phyloP scores from a whole-genome alignment of 2,329 filamentous ascomycete species.

The Aspergillus ustus region DNA sequence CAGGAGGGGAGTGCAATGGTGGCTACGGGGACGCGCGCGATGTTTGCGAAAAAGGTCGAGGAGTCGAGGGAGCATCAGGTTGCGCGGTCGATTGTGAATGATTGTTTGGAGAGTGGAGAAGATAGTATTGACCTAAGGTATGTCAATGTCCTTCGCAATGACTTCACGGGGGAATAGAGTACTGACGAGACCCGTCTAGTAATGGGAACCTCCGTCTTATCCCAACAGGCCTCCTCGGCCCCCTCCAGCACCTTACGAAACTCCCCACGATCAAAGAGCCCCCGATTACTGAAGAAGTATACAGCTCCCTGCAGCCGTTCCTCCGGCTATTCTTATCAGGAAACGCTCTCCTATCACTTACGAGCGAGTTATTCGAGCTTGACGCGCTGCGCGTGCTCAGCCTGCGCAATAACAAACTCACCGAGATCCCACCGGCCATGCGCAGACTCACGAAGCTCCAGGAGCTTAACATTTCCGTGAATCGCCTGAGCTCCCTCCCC shows the following conservation, averaged over 20 bases:
- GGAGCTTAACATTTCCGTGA: conserved; percentile 52
- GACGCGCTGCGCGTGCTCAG: conserved; percentile 48
- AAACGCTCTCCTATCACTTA: conserved; percentile 44
- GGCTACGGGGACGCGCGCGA: conserved; percentile 9
- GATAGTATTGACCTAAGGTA: conserved; percentile 53
- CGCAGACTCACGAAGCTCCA: conserved; percentile 46
- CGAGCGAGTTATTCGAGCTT: conserved; percentile 49
- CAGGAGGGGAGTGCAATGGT: not conserved
- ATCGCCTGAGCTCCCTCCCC: conserved; percentile 48
- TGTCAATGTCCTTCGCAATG: conserved; percentile 15
- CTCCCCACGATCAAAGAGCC: conserved; percentile 38
- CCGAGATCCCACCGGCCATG: conserved; percentile 47
- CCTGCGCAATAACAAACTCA: conserved; percentile 52
- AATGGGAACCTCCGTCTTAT: conserved; percentile 37
- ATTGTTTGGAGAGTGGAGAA: conserved; percentile 49
- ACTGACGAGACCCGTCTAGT: conserved; percentile 26
- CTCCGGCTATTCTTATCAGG: conserved; percentile 50
- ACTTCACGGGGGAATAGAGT: not conserved
- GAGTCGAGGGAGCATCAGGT: conserved; percentile 43
- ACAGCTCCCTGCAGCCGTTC: conserved; percentile 46
- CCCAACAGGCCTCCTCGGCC: conserved; percentile 39
- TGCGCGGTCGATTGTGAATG: conserved; percentile 43
- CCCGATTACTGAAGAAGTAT: conserved; percentile 44
- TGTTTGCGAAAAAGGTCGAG: conserved; percentile 23
- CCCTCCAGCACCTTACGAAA: conserved; percentile 47